These are phyloP conservation scores for Backusella tuberculispora DNA, from an alignment of 192 early-diverging fungal species.

Conservation along the genomic window DNA sequence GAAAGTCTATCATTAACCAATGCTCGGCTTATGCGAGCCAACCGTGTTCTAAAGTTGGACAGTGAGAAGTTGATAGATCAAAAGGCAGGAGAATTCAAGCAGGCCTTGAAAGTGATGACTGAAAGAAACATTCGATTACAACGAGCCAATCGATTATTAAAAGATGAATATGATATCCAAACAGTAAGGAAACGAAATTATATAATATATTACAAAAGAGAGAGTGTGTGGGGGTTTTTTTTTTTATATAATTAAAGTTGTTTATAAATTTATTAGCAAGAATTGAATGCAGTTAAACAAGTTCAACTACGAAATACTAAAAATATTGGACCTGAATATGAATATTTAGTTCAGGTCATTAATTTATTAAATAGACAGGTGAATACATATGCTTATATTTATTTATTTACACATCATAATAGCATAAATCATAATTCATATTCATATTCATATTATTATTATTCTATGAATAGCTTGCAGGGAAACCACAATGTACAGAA, in stretches of 20 bases:
- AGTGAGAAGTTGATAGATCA: slow-evolving; percentile 37
- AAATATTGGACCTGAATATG: slow-evolving; percentile 45
- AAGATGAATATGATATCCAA: slow-evolving; percentile 32
- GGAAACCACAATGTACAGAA: slow-evolving; percentile 33
- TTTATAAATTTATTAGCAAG: slow-evolving; percentile 18
- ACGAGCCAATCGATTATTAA: slow-evolving; percentile 31
- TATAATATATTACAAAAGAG: neutral
- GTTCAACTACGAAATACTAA: slow-evolving; percentile 37
- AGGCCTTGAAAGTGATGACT: slow-evolving; percentile 30
- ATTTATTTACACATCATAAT: neutral
- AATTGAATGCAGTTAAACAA: slow-evolving; percentile 32
- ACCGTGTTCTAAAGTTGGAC: slow-evolving; percentile 39
- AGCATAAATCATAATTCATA: neutral
- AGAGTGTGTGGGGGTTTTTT: too few species aligned
- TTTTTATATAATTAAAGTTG: neutral
- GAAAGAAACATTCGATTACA: slow-evolving; percentile 38
- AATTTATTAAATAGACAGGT: slow-evolving; percentile 45
- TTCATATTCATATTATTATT: neutral
- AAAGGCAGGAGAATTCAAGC: slow-evolving; percentile 35
- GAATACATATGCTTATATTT: neutral
- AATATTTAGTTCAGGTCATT: slow-evolving; percentile 49
- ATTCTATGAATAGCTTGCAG: slow-evolving; percentile 25
- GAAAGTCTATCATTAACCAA: slow-evolving; percentile 39
- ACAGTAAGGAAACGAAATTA: slow-evolving; percentile 14
- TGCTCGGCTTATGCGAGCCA: slow-evolving; percentile 39